phyloP scores from a whole-genome alignment of 352 stramenopile genomes.

The Phytophthora pseudosyringae region DNA sequence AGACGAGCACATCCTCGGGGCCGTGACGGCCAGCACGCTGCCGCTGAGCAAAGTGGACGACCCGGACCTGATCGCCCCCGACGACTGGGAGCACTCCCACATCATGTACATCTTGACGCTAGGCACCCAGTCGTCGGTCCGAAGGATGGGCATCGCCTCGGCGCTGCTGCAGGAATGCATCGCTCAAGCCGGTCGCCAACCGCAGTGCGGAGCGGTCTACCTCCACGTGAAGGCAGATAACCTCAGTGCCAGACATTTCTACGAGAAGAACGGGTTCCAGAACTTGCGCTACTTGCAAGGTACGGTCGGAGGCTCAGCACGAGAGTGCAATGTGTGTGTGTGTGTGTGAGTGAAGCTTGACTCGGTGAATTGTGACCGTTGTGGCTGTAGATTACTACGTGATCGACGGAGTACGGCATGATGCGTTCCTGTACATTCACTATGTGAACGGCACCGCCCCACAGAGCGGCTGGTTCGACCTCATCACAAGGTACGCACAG shows the following conservation, averaged over 20 bases:
- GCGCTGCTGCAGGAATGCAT: conserved; percentile 92
- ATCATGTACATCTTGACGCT: conserved; percentile 98
- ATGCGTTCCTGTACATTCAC: conserved; percentile 86
- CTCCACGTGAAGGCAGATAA: conserved; percentile 98
- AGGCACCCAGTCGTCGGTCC: conserved; percentile 83
- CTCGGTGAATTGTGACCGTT: not conserved
- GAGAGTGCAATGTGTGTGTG: no score
- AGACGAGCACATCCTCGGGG: conserved; percentile 81
- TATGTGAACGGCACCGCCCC: conserved; percentile 82
- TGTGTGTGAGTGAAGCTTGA: no score
- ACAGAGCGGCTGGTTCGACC: conserved; percentile 70
- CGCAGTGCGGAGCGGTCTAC: conserved; percentile 92
- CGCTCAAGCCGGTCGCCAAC: conserved; percentile 75
- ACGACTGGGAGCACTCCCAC: conserved; percentile 69
- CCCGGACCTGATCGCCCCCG: conserved; percentile 57
- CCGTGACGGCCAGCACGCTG: conserved; percentile 90
- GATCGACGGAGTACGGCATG: conserved; percentile 82
- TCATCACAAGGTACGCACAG: conserved; percentile 55
- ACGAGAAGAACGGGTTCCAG: conserved; percentile 96
- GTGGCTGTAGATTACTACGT: conserved; percentile 80
- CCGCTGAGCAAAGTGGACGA: conserved; percentile 76
- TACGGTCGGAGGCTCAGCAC: conserved; percentile 24
- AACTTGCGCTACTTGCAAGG: conserved; percentile 93
- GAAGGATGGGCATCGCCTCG: conserved; percentile 91
- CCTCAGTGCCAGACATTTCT: conserved; percentile 93